Evolutionary conservation across 108 stramenopile species (phyloP).

Genomic region (Skeletonema potamos): DNA sequence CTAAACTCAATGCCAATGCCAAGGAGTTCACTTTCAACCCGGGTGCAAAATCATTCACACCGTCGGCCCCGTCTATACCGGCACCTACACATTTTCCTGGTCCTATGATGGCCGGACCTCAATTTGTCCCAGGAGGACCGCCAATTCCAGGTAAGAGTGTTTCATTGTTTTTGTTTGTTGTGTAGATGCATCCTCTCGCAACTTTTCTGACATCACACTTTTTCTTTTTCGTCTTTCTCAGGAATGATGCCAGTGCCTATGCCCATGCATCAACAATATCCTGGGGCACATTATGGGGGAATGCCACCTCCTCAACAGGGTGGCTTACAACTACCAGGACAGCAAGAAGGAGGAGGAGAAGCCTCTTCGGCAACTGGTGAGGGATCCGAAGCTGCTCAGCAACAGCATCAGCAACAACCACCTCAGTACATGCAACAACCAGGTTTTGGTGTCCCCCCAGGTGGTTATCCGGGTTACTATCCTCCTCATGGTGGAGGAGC

Average conservation of each 20-base stretch:
- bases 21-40: conserved; percentile 82
- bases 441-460: conserved; percentile 43
- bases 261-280: conserved; percentile 49
- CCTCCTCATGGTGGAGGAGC: conserved; percentile 15
- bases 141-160: conserved; percentile 34
- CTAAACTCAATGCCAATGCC: conserved; percentile 84
- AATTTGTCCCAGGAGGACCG: conserved; percentile 45
- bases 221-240: conserved; percentile 14
- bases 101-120: conserved; percentile 48
- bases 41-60: conserved; percentile 77
- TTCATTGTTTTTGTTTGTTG: neutral
- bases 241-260: conserved; percentile 81
- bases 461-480: conserved; percentile 27
- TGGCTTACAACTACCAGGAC: conserved; percentile 25
- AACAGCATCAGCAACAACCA: conserved; percentile 46
- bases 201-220: conserved; percentile 3
- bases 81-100: conserved; percentile 15
- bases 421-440: conserved; percentile 44
- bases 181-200: neutral
- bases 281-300: conserved; percentile 47
- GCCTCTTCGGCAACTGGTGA: conserved; percentile 38
- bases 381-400: conserved; percentile 24
- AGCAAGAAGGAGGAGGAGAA: conserved; percentile 20
- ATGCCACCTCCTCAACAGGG: conserved; percentile 51
- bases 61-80: conserved; percentile 41